These are phyloP conservation scores for Rhodotorula sp. DNA, from an alignment of 1,284 basidiomycete genomes.

Conservation along the genomic window DNA sequence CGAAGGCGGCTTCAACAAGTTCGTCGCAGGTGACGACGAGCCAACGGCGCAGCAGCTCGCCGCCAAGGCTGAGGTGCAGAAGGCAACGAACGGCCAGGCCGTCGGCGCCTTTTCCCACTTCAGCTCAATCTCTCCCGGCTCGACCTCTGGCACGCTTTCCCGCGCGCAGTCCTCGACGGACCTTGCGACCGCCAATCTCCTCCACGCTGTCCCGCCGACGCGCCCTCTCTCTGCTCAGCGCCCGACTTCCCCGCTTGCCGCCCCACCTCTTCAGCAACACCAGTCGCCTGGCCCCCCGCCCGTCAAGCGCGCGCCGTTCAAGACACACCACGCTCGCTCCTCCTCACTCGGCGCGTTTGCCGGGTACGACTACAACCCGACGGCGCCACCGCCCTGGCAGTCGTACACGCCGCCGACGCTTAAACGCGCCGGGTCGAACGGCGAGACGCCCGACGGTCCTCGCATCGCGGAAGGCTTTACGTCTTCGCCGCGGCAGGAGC, in stretches of 20 bases:
- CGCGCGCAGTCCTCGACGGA: conserved; percentile 49
- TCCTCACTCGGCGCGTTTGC: conserved; percentile 42
- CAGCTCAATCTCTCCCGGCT: conserved; percentile 83
- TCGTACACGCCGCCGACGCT: conserved; percentile 19
- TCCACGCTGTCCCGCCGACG: conserved; percentile 12
- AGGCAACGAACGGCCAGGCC: conserved; percentile 46
- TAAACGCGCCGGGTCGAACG: not conserved
- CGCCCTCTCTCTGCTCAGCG: conserved; percentile 29
- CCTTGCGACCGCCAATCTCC: conserved; percentile 20
- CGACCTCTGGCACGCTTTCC: conserved; percentile 49
- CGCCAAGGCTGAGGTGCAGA: conserved; percentile 46
- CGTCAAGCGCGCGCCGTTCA: conserved; percentile 42
- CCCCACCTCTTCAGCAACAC: conserved; percentile 22
- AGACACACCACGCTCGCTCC: conserved; percentile 42
- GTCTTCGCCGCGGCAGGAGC: not conserved
- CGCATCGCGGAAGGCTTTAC: not conserved
- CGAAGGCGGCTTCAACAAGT: conserved; percentile 90
- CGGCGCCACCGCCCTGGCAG: conserved; percentile 39
- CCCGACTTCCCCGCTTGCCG: conserved; percentile 25
- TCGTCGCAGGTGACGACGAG: conserved; percentile 84
- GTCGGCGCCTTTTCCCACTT: conserved; percentile 91
- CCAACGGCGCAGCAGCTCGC: conserved; percentile 48
- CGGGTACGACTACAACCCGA: conserved; percentile 43
- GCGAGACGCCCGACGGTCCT: not conserved
- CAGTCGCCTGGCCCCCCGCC: conserved; percentile 37